phyloP scores from a whole-genome alignment of 192 early-diverging fungal species.

The Haplosporangium gracile region DNA sequence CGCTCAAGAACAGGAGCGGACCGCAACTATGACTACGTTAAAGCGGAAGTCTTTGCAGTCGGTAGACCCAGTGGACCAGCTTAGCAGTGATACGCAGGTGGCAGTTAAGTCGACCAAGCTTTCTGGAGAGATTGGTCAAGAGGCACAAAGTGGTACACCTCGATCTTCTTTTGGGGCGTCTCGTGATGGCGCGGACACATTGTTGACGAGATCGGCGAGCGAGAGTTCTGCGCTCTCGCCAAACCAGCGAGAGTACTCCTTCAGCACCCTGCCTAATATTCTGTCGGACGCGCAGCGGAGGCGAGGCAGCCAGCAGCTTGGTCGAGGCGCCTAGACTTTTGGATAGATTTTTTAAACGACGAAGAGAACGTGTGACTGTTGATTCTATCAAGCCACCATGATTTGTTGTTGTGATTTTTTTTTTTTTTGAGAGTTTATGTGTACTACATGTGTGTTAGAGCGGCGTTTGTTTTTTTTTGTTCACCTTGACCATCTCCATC shows the following conservation, averaged over 20 bases:
- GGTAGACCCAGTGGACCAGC: constrained; percentile 2
- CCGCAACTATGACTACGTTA: not conserved
- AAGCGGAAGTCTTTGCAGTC: constrained; percentile 22
- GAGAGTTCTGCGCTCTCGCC: constrained; percentile 1
- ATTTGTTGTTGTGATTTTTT: constrained; percentile 17
- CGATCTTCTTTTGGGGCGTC: not conserved
- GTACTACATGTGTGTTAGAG: not conserved
- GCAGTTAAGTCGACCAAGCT: constrained; percentile 1
- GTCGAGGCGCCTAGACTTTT: not conserved
- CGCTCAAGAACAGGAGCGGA: not conserved
- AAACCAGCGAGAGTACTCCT: not conserved
- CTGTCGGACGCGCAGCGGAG: constrained; percentile 40
- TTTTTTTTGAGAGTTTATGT: constrained; percentile 10
- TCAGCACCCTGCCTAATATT: constrained; percentile 44
- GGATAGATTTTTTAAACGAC: not conserved
- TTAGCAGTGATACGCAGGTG: not conserved
- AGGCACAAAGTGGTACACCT: not conserved
- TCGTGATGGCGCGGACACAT: not conserved
- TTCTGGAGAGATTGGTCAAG: not conserved
- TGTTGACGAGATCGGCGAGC: not conserved
- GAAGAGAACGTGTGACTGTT: not conserved
- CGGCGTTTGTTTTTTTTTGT: constrained; percentile 3
- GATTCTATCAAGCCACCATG: constrained; percentile 10
- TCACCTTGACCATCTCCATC: constrained; percentile 7
- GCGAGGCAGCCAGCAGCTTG: constrained; percentile 35